Evolutionary conservation across 306 rosid genomes (phyloP).

Genomic region (Styphnolobium japonicum): DNA sequence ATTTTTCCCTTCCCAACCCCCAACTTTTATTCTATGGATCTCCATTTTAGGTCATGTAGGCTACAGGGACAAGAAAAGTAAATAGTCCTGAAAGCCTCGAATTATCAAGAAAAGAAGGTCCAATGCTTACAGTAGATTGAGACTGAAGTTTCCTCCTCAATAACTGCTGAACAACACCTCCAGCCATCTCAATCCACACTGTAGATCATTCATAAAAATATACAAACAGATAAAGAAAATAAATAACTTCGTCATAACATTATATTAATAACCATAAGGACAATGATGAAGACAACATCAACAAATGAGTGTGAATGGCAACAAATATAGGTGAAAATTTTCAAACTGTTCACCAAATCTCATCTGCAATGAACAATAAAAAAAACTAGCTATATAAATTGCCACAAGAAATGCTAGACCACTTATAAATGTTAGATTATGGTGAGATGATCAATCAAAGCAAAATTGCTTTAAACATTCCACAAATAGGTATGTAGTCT

Average conservation of each 20-base stretch:
- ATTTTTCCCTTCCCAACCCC: neutral
- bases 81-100: neutral
- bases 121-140: slow-evolving; percentile 54
- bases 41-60: neutral
- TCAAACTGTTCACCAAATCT: neutral
- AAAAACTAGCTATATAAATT: neutral
- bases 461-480: neutral
- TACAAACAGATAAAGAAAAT: neutral
- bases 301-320: neutral
- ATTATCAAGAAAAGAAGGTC: neutral
- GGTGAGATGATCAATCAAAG: neutral
- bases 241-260: neutral
- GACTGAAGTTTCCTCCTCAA: slow-evolving; percentile 72
- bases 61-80: neutral
- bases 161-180: slow-evolving; percentile 69
- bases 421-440: neutral
- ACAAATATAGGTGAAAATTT: neutral
- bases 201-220: slow-evolving; percentile 9
- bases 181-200: slow-evolving; percentile 73
- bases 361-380: neutral
- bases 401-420: neutral
- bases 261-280: neutral
- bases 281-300: neutral
- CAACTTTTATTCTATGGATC: neutral
- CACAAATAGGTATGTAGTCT: neutral